These are phyloP conservation scores for Brassica carinata DNA, from an alignment of 345 rosid species.

Conservation along the genomic window DNA sequence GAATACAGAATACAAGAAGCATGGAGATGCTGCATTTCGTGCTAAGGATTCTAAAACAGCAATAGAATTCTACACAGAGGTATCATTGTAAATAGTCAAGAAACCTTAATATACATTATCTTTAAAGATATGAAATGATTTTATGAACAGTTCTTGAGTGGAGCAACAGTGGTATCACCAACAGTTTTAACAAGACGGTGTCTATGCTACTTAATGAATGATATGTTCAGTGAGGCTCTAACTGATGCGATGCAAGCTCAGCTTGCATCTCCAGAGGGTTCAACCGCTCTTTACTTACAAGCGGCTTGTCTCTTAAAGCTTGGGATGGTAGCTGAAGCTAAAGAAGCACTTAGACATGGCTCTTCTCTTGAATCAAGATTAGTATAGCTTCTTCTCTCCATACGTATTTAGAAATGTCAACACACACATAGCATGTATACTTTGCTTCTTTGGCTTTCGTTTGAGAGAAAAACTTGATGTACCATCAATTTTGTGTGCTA, in stretches of 20 bases:
- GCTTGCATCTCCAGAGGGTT: constrained; percentile 79
- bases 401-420: constrained; percentile 22
- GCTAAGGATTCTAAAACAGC: constrained; percentile 83
- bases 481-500: constrained; percentile 28
- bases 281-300: constrained; percentile 81
- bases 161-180: constrained; percentile 87
- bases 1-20: constrained; percentile 85
- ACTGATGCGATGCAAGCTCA: constrained; percentile 95
- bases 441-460: constrained; percentile 22
- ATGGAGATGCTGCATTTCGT: constrained; percentile 88
- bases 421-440: constrained; percentile 26
- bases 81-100: constrained; percentile 23
- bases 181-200: constrained; percentile 90
- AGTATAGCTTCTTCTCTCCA: constrained; percentile 44
- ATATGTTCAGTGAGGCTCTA: constrained; percentile 76
- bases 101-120: neutral
- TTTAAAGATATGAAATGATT: neutral
- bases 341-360: constrained; percentile 83
- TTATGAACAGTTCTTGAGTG: constrained; percentile 67
- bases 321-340: constrained; percentile 84
- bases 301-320: constrained; percentile 84
- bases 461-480: constrained; percentile 37
- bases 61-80: constrained; percentile 79
- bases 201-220: constrained; percentile 73
- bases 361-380: constrained; percentile 58